Base-by-base conservation (phyloP, 305 asterid genomes). In the Solanum hybrid region DNA sequence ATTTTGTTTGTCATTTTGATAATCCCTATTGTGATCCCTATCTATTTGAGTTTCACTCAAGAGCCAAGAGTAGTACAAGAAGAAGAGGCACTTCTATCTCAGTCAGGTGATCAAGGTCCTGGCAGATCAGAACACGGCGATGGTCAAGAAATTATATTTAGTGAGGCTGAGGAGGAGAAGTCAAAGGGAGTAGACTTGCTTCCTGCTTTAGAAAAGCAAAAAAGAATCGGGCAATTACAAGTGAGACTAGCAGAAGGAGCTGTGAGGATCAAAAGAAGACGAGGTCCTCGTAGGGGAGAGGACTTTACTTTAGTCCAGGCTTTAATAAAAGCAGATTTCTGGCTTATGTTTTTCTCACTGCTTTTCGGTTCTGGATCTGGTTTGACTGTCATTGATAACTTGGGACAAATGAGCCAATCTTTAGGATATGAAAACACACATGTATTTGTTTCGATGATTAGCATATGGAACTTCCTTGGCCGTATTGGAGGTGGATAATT, bases 321-420 rank as follows among this genome's bases (percentile, higher is more conserved):
- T 71, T 93, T 34, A 42, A 91, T 90, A 32, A 93, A 93, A 81
- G 93, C 93, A 9, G 95, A 93, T 79, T 93, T 93, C 32, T 93
- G 95, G 94, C 90, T 93, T 15, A 92, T 93, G 69, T 92, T 93
- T 82, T 91, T 93, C 91, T 93, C 95, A 4, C 85, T 93, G 72
- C 91, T 93, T 19, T 90, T 93, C 13, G 93, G 94, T 36, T 90
- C 95, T 78, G 95, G 95, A 42, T 93, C 95, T 42, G 93, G 95
- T 51, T 89, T 93, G 90, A 92, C 93, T 1, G 94, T 91, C 31
- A 93, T 93, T 32, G 95, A 93, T 78, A 93, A 93, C 66, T 90
- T 93, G 88, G 94, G 92, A 32, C 94, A 93, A 88, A 92, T 93
- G 94, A 93, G 94, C 89, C 91, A 92, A 91, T 93, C 95, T 45